Percentiles rank a stretch among this genome's conserved stretches.
These are phyloP conservation scores for Colletotrichum chlorophyti DNA, from an alignment of 2,329 filamentous ascomycete genomes.

Conservation along the genomic window DNA sequence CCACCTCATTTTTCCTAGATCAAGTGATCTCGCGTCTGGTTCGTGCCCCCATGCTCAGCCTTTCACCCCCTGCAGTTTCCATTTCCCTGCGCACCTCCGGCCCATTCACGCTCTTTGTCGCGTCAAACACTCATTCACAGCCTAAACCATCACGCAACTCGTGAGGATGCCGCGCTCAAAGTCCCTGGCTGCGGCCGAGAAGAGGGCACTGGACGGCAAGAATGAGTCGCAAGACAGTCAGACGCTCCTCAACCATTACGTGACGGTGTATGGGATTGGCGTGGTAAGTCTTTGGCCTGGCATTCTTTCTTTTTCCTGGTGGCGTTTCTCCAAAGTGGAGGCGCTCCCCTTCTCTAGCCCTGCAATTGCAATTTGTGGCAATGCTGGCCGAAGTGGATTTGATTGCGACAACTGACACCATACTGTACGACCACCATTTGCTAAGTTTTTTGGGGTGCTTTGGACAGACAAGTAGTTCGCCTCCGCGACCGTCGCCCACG, in stretches of 20 bases:
- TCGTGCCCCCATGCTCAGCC: neutral
- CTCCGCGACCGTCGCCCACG: constrained; percentile 10
- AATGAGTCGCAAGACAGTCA: constrained; percentile 54
- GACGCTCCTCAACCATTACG: constrained; percentile 45
- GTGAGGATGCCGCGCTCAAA: constrained; percentile 38
- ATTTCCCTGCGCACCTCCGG: too few species aligned
- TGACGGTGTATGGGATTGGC: constrained; percentile 45
- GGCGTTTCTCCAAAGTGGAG: constrained; percentile 17
- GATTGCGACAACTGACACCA: constrained; percentile 20
- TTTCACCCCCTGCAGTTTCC: neutral
- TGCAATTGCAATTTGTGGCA: constrained; percentile 12
- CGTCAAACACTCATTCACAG: neutral
- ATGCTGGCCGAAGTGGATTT: constrained; percentile 7
- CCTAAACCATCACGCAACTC: neutral
- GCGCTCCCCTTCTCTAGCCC: constrained; percentile 8
- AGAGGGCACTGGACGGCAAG: constrained; percentile 36
- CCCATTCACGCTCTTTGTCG: neutral
- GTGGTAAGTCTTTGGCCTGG: constrained; percentile 41
- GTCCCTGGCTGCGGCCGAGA: constrained; percentile 37
- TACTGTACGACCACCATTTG: constrained; percentile 6
- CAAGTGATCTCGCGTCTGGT: constrained; percentile 8
- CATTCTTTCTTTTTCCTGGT: constrained; percentile 23
- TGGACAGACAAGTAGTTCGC: constrained; percentile 29
- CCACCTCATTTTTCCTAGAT: too few species aligned
- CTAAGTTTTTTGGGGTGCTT: constrained; percentile 18